These are phyloP conservation scores for Adansonia digitata DNA, from an alignment of 345 rosid genomes.

Conservation along the genomic window DNA sequence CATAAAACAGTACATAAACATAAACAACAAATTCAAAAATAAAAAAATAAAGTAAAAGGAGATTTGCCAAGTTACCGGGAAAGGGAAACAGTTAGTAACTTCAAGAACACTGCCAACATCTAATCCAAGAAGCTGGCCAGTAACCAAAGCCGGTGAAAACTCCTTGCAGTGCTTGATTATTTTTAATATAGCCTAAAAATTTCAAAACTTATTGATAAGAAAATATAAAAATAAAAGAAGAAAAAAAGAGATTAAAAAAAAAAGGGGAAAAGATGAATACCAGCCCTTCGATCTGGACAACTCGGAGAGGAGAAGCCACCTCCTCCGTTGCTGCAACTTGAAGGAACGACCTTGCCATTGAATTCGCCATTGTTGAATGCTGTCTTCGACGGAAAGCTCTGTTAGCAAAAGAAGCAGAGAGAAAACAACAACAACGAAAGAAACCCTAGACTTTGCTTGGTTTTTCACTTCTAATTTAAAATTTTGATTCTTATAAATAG, in stretches of 20 bases:
- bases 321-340: constrained; percentile 88
- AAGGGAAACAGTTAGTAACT: constrained; percentile 98
- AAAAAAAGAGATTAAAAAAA: not conserved
- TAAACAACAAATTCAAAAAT: not conserved
- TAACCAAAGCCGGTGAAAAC: constrained; percentile 87
- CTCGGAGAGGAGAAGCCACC: constrained; percentile 83
- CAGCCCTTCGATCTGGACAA: constrained; percentile 97
- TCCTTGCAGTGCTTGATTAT: constrained; percentile 98
- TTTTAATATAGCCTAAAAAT: constrained; percentile 68
- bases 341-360: constrained; percentile 68
- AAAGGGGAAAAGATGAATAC: constrained; percentile 31
- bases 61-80: constrained; percentile 49
- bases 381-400: not conserved
- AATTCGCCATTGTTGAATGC: constrained; percentile 13
- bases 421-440: not conserved
- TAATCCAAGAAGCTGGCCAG: constrained; percentile 96
- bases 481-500: not conserved
- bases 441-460: not conserved
- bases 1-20: not conserved
- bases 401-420: not conserved
- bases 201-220: not conserved
- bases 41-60: not conserved
- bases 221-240: not conserved
- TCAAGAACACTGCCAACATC: constrained; percentile 99
- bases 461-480: too few species aligned